phyloP scores from a whole-genome alignment of 2,329 filamentous ascomycete species.

The Dryadomyces quercus-mongolicae region DNA sequence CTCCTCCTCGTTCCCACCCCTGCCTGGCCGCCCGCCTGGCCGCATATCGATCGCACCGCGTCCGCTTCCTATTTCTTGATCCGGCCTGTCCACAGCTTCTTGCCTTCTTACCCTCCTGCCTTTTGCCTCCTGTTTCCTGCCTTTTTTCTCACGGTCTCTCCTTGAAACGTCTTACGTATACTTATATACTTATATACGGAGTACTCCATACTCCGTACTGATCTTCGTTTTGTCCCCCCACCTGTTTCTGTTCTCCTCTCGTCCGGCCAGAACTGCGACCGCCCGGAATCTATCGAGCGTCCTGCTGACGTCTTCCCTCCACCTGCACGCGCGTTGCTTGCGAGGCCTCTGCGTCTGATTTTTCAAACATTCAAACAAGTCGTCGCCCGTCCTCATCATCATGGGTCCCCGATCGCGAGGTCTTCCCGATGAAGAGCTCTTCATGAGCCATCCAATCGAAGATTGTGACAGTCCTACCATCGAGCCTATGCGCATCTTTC shows the following conservation, averaged over 20 bases:
- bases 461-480: conserved; percentile 63
- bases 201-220: too few species aligned
- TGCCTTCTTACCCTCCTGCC: too few species aligned
- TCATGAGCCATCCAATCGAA: conserved; percentile 46
- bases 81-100: neutral
- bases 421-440: conserved; percentile 70
- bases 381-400: neutral
- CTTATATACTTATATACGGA: neutral
- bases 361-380: neutral
- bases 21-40: conserved; percentile 8
- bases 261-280: too few species aligned
- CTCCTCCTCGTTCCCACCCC: neutral
- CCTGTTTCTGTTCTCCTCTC: neutral
- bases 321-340: neutral
- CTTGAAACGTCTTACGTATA: neutral
- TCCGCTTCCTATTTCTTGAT: conserved; percentile 6
- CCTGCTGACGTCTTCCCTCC: too few species aligned
- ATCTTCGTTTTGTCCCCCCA: neutral
- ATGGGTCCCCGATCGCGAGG: conserved; percentile 47
- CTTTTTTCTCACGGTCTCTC: neutral
- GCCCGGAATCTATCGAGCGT: too few species aligned
- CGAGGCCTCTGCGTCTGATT: neutral
- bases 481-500: conserved; percentile 75
- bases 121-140: neutral
- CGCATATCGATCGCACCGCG: conserved; percentile 10